These are phyloP conservation scores for Flaveria robusta DNA, from an alignment of 129 eudicot species.

Conservation along the genomic window DNA sequence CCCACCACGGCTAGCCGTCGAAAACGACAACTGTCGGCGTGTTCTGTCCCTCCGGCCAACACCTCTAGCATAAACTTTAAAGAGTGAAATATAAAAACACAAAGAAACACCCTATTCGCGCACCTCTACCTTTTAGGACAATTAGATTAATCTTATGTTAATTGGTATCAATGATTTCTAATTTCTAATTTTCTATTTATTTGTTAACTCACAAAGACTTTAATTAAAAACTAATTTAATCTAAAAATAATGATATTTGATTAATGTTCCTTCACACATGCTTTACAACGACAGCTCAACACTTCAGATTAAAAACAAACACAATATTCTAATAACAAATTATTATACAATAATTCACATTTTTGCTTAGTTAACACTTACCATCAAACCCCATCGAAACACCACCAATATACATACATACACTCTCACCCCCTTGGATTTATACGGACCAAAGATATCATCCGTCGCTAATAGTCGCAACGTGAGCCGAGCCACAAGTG, in stretches of 20 bases:
- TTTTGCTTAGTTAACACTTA: background rate
- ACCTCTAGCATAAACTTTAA: too few species aligned
- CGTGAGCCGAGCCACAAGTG: slow-evolving; percentile 39
- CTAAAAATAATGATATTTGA: background rate
- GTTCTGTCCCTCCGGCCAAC: too few species aligned
- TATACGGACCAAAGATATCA: background rate
- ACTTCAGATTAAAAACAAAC: slow-evolving; percentile 3
- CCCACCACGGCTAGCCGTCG: too few species aligned
- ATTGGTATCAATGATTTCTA: too few species aligned
- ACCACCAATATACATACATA: background rate
- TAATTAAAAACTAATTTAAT: background rate
- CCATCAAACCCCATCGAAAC: background rate
- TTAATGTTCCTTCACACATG: slow-evolving; percentile 19
- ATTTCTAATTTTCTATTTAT: too few species aligned
- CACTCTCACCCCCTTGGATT: background rate
- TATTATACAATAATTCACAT: background rate
- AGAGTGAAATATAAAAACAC: too few species aligned
- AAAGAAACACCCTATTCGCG: too few species aligned
- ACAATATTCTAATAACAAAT: background rate
- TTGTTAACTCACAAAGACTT: background rate
- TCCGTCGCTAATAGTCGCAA: background rate
- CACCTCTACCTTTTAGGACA: too few species aligned
- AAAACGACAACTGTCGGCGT: too few species aligned
- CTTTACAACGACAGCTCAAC: slow-evolving; percentile 16
- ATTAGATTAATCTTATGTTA: too few species aligned